Conservation (phyloP, 768 basidiomycete species). For the Cytidiella melzeri region DNA sequence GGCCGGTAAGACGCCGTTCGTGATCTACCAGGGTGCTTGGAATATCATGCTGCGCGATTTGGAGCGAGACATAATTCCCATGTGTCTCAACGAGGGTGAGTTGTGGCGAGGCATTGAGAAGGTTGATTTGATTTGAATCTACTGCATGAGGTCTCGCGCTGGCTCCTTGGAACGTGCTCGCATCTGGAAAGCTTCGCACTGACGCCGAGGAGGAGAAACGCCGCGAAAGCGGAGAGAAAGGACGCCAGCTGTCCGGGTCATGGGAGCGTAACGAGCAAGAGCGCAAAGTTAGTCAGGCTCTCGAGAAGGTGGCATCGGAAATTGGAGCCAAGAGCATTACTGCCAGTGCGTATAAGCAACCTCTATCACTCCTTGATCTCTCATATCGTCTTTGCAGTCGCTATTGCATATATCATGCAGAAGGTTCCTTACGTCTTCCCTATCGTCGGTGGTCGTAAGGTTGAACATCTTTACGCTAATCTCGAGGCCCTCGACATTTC, state of each 20-base stretch:
- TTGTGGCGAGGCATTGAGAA: not conserved
- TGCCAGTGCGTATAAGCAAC: not conserved
- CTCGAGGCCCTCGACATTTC: conserved; percentile 40
- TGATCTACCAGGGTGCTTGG: conserved; percentile 33
- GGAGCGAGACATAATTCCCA: conserved; percentile 34
- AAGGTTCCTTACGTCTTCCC: conserved; percentile 46
- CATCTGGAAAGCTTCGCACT: conserved; percentile 31
- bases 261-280: conserved; percentile 44
- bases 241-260: conserved; percentile 14
- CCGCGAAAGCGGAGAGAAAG: conserved; percentile 25
- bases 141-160: conserved; percentile 27
- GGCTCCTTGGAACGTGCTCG: conserved; percentile 35
- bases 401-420: conserved; percentile 46
- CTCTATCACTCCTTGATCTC: not conserved
- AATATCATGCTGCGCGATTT: conserved; percentile 26
- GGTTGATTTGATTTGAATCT: not conserved
- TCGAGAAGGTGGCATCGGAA: conserved; percentile 43
- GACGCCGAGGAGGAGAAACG: conserved; percentile 28
- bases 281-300: conserved; percentile 31
- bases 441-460: conserved; percentile 41
- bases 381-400: conserved; percentile 24
- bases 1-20: conserved; percentile 33
- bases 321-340: conserved; percentile 27
- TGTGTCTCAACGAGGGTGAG: conserved; percentile 12
- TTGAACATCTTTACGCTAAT: conserved; percentile 42